Percentiles rank a stretch among this genome's conserved stretches.
Evolutionary conservation across 306 rosid genomes (phyloP).

Genomic region (Medicago arabica): DNA sequence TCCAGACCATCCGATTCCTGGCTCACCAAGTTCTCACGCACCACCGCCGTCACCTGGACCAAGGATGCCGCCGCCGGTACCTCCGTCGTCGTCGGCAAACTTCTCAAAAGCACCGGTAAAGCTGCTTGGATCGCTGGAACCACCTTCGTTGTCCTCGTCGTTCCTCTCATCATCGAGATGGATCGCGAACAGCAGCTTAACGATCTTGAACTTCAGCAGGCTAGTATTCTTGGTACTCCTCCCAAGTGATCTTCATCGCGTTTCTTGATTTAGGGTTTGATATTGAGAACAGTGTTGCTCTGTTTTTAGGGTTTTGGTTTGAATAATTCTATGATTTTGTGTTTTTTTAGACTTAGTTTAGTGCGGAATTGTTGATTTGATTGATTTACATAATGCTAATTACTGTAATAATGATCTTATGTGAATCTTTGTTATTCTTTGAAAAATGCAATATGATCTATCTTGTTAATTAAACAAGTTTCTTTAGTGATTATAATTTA

Average conservation of each 20-base stretch:
- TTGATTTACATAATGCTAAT: too few relatives aligned
- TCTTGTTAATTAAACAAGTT: neutral
- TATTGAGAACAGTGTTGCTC: constrained; percentile 3
- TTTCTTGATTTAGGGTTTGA: too few relatives aligned
- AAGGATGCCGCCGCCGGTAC: constrained; percentile 72
- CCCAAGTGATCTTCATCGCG: constrained; percentile 41
- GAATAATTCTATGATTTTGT: constrained; percentile 31
- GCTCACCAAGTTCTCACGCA: constrained; percentile 59
- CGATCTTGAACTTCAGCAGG: constrained; percentile 94
- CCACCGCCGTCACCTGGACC: constrained; percentile 60
- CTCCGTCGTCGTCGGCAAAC: constrained; percentile 66
- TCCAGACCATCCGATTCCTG: constrained; percentile 56
- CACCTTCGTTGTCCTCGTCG: constrained; percentile 76
- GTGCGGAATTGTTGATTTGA: neutral
- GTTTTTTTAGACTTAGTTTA: constrained; percentile 1
- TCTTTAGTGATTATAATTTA: neutral
- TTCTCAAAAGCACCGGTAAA: constrained; percentile 83
- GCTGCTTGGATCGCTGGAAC: constrained; percentile 99
- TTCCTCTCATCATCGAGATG: constrained; percentile 89
- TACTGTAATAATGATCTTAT: neutral
- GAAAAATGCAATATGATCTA: neutral
- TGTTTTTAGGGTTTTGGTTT: constrained; percentile 39
- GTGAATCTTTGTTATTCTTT: neutral
- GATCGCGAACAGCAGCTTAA: constrained; percentile 96
- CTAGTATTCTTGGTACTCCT: constrained; percentile 82